Evolutionary conservation across 208 protist species (phyloP).

Genomic region (Strigomonas galati): DNA sequence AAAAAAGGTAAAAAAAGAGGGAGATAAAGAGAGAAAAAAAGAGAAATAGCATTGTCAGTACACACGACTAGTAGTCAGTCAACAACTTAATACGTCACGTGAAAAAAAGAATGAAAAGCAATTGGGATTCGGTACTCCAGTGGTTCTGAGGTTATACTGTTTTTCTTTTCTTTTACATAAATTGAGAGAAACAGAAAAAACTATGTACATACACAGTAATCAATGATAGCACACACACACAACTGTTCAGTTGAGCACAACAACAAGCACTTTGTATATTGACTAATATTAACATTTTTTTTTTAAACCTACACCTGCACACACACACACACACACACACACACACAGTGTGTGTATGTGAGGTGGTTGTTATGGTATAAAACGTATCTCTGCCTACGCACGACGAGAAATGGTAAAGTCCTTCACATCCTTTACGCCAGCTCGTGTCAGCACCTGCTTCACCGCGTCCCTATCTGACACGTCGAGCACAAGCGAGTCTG

Average conservation of each 20-base stretch:
- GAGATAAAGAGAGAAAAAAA: slow-evolving; percentile 9
- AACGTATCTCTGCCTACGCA: not conserved
- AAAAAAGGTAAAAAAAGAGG: slow-evolving; percentile 16
- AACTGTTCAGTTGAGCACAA: no score
- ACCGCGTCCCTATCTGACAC: slow-evolving; percentile 41
- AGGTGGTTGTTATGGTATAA: not conserved
- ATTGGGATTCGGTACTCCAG: no score
- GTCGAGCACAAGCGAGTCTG: slow-evolving; percentile 66
- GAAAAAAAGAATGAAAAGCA: no score
- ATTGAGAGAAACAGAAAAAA: not conserved
- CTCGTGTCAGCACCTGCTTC: slow-evolving; percentile 48
- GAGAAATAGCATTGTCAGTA: no score
- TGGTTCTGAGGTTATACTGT: no score
- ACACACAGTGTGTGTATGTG: not conserved
- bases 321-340: no score
- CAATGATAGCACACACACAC: no score
- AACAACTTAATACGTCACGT: no score
- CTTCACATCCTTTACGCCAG: slow-evolving; percentile 64
- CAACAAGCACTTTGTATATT: no score
- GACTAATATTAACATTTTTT: no score
- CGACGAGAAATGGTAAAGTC: slow-evolving; percentile 27
- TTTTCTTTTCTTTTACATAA: not conserved
- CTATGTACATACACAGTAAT: slow-evolving; percentile 1
- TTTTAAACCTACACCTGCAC: not conserved
- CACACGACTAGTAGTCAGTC: no score